Base-by-base conservation (phyloP, 1,139 yeast genomes). In the Suhomyces yuchorum region DNA sequence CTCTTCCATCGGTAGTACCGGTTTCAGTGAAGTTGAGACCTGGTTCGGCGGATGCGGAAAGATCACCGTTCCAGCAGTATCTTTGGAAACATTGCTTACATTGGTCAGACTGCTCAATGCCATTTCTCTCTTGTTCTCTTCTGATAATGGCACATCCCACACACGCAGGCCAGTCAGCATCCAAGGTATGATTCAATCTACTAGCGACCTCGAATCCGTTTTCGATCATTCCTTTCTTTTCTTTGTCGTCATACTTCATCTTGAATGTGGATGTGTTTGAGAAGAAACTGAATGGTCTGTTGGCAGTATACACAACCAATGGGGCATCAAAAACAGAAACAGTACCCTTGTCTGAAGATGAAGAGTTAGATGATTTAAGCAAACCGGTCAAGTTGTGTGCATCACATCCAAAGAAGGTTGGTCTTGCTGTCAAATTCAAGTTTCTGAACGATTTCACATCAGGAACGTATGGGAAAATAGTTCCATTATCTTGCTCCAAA, bases 321-420 rank as follows among this genome's bases (percentile, higher is more conserved):
- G 79, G 79, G 17, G 75, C 69, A 51, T 71, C 73, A 40, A 36
- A 52, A 6, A 51, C 44, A 1, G 39, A 24, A 8, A 18, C 19
- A n/a, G 22, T 32, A 3, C 20, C 42, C 14, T 35, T 24, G 19
- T 37, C 33, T 20, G 37, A 40, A 28, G 22, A 26, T 17, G 48
- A 24, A 11, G 51, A 22, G 42, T 48, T 42, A 19, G 48, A 18
- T 15, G 34, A 17, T 24, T 67, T 67, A 2, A 57, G 52, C 48
- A 75, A 62, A 7, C 66, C 64, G 1, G 78, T 65, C 53, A 71
- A 58, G 54, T 74, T 73, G 4, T 55, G 52, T 6, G 76, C 78
- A 50, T 72, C 68, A 57, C 79, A 74, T 3, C 79, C 79, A 50
- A 74, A 73, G 52, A 74, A 74, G 0, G 75, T 67, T 23, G 79